A percentile compares a stretch with the other conserved stretches of the same genome.
These are phyloP conservation scores for Fallopia convolvulus DNA, from an alignment of 148 eudicot genomes.

Conservation along the genomic window DNA sequence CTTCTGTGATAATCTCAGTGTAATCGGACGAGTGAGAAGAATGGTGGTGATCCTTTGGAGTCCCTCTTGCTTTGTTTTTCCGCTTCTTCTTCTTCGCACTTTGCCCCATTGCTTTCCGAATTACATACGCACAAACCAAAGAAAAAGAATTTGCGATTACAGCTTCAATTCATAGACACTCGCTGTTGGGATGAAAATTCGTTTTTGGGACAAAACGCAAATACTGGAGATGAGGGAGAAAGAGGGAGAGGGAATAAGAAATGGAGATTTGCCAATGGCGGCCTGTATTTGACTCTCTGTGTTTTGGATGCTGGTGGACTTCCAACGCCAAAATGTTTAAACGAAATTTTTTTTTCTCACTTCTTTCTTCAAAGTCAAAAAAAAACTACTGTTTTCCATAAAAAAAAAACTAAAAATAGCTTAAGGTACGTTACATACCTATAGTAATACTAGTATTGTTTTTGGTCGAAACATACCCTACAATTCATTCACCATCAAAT, in stretches of 20 bases:
- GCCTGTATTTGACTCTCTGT: slow-evolving; percentile 4
- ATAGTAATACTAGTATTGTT: no score
- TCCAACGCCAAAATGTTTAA: no score
- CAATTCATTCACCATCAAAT: no score
- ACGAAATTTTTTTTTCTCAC: no score
- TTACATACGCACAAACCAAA: background rate
- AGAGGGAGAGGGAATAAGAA: background rate
- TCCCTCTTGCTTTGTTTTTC: slow-evolving; percentile 47
- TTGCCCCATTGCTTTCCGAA: slow-evolving; percentile 41
- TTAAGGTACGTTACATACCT: no score
- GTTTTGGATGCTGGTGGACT: background rate
- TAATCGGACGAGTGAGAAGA: slow-evolving; percentile 32
- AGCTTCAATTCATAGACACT: background rate
- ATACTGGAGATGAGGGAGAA: background rate
- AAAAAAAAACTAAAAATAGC: no score
- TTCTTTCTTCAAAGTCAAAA: no score
- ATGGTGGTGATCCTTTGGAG: slow-evolving; percentile 48
- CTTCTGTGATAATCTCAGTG: slow-evolving; percentile 61
- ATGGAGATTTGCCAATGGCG: background rate
- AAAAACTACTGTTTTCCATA: no score
- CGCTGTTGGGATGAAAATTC: background rate
- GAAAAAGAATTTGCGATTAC: background rate
- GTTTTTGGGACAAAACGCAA: background rate
- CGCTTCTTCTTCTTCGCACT: slow-evolving; percentile 88
- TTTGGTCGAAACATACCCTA: no score